Conservation (phyloP, 306 rosid species). For the Lupinus albus region DNA sequence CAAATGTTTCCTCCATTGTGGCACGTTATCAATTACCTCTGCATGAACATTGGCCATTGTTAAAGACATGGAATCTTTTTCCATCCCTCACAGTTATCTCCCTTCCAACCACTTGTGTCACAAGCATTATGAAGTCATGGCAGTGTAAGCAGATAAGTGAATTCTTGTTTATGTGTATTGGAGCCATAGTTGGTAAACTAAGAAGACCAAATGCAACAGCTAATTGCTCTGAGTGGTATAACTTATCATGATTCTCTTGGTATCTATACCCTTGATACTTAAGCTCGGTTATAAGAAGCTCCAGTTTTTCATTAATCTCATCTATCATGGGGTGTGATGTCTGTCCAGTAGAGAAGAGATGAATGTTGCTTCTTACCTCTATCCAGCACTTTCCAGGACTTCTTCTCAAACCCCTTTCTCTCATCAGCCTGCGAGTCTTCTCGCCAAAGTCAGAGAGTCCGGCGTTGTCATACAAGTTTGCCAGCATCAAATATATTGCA, state of each 20-base stretch:
- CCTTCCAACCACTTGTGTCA: slow-evolving; percentile 48
- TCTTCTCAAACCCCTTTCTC: slow-evolving; percentile 62
- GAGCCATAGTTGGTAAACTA: slow-evolving; percentile 41
- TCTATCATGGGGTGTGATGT: slow-evolving; percentile 42
- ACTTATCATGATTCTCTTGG: slow-evolving; percentile 42
- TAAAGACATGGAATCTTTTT: slow-evolving; percentile 59
- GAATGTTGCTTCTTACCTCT: slow-evolving; percentile 52
- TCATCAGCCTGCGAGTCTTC: slow-evolving; percentile 59
- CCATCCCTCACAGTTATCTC: slow-evolving; percentile 63
- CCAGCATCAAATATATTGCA: slow-evolving; percentile 59
- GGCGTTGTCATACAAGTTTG: slow-evolving; percentile 60
- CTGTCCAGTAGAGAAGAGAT: slow-evolving; percentile 55
- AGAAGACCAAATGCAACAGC: slow-evolving; percentile 64
- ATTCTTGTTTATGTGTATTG: slow-evolving; percentile 57
- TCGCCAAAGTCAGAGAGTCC: slow-evolving; percentile 54
- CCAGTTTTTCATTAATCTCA: slow-evolving; percentile 47
- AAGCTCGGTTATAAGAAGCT: slow-evolving; percentile 47
- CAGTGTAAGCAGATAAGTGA: slow-evolving; percentile 58
- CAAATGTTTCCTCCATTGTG: slow-evolving; percentile 1
- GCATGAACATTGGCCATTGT: slow-evolving; percentile 66
- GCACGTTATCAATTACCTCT: slow-evolving; percentile 35
- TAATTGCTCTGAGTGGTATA: slow-evolving; percentile 62
- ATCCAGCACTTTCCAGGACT: slow-evolving; percentile 57
- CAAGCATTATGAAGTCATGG: slow-evolving; percentile 59
- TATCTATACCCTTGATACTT: slow-evolving; percentile 45